Percentiles rank a stretch among this genome's conserved stretches.
Conservation (phyloP, 805 yeast genomes). For the Saccharomyces kudriavzevii region DNA sequence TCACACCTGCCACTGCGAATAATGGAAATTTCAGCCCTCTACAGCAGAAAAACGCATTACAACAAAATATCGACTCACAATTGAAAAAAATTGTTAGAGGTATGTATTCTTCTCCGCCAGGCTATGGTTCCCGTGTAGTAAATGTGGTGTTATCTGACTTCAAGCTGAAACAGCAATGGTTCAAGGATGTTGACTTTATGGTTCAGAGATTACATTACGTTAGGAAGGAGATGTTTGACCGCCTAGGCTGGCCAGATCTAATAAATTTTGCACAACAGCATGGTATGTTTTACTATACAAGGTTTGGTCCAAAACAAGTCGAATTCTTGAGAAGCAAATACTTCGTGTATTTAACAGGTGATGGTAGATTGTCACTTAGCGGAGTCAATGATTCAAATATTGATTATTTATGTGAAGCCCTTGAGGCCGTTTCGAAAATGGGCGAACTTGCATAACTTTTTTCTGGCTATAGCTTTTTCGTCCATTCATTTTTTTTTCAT, state of each 20-base stretch:
- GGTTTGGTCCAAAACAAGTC: conserved; percentile 65
- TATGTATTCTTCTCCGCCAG: conserved; percentile 87
- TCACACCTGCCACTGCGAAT: conserved; percentile 48
- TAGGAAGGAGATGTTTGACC: conserved; percentile 55
- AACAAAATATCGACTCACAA: conserved; percentile 60
- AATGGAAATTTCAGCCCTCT: conserved; percentile 18
- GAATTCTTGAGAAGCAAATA: conserved; percentile 58
- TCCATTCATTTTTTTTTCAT: neutral
- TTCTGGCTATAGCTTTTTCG: neutral
- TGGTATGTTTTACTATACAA: conserved; percentile 96
- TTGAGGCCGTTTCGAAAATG: conserved; percentile 6
- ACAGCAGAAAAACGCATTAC: conserved; percentile 42
- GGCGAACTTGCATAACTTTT: neutral
- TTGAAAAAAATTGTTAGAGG: conserved; percentile 79
- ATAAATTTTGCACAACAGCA: conserved; percentile 53
- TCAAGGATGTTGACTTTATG: conserved; percentile 68
- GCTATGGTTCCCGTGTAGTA: conserved; percentile 87
- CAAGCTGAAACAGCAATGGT: conserved; percentile 65
- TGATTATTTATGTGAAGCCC: conserved; percentile 38
- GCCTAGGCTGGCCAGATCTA: conserved; percentile 78
- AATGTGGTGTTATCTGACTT: conserved; percentile 60
- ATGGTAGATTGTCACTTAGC: conserved; percentile 87
- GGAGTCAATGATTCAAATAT: conserved; percentile 80
- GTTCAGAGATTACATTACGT: conserved; percentile 69
- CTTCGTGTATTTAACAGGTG: conserved; percentile 77